Base-by-base conservation (phyloP, 805 yeast species). In the Hermanozyma aechmeae region DNA sequence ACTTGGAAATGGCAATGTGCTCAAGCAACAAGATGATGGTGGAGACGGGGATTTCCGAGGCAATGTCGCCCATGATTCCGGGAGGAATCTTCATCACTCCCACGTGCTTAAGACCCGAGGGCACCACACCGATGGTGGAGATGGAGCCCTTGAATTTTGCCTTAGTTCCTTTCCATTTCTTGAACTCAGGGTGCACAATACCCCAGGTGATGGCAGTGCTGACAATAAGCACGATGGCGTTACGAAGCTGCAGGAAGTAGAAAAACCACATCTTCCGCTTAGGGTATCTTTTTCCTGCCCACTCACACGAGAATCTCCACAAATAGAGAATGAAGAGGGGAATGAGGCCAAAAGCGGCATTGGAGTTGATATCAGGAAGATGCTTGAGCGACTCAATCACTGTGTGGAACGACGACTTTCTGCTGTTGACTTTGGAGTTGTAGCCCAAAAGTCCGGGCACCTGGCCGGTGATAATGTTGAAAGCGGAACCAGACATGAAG, bases 401-500 rank as follows among this genome's bases (percentile, higher is more conserved):
- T 16, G 83, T 86, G 45, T 52, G 37, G 57, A 79, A 84, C 5
- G 94, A 65, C 1, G 86, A 62, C 2, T 48, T 70, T 56, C 92
- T 75, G 8, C 94, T 80, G 58, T 83, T 76, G 32, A 86, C 84
- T 18, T 40, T 34, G 12, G 59, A 72, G 42, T 51, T 65, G 58
- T 66, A 80, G 12, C 96, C 96, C 81, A 87, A 68, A 34, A 87
- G 65, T 4, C 66, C 79, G 4, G 96, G 95, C 5, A 87, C 76
- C 60, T 87, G 96, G 15, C 96, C 96, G 35, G 65, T 55, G 20
- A 79, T 65, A 48, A 87, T 87, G 45, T 67, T 77, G 45, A 87
- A 70, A 2, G 96, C 95, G 4, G 96, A 86, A 29, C 96, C 96
- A 19, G 89, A 71, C 89, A 87, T 87, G 62, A 86, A 87, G 0